Percentiles rank a stretch among this genome's conserved stretches.
Conservation (phyloP, 495 filamentous ascomycete genomes). For the Parachaetomium inaequale region DNA sequence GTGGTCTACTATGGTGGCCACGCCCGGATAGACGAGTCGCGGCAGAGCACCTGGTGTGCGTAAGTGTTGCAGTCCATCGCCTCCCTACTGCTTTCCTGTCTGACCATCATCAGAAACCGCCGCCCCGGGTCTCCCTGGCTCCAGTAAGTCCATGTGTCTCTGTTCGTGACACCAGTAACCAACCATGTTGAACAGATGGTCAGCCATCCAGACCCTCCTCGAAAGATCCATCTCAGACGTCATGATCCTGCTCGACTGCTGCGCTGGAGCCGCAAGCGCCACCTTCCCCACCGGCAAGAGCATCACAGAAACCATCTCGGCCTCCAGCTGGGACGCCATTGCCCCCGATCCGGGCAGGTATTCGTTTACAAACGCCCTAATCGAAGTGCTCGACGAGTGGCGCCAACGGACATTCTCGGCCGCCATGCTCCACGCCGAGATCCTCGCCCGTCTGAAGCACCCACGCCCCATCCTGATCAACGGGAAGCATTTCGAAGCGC, state of each 20-base stretch:
- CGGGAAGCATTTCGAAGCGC: constrained; percentile 48
- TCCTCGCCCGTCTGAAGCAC: constrained; percentile 50
- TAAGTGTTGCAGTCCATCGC: constrained; percentile 24
- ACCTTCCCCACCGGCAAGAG: constrained; percentile 46
- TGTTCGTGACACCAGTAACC: background rate
- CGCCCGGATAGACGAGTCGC: constrained; percentile 48
- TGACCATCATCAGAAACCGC: constrained; percentile 29
- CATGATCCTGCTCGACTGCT: constrained; percentile 53
- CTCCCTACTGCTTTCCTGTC: background rate
- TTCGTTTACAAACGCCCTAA: constrained; percentile 50
- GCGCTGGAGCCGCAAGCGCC: constrained; percentile 50
- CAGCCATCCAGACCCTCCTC: constrained; percentile 51
- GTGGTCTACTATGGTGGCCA: constrained; percentile 55
- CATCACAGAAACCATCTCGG: constrained; percentile 52
- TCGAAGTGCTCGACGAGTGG: constrained; percentile 52
- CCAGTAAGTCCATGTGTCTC: constrained; percentile 22
- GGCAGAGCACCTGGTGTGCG: constrained; percentile 54
- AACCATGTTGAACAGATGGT: constrained; percentile 39
- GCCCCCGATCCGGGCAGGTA: constrained; percentile 50
- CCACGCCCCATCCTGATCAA: constrained; percentile 48
- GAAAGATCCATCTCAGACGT: constrained; percentile 52
- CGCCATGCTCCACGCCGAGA: constrained; percentile 51
- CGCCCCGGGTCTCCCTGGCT: constrained; percentile 43
- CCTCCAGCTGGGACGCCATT: constrained; percentile 52
- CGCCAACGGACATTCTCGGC: constrained; percentile 45